Evolutionary conservation across 2,329 filamentous ascomycete genomes (phyloP).

Genomic region (Zarea fungicola): DNA sequence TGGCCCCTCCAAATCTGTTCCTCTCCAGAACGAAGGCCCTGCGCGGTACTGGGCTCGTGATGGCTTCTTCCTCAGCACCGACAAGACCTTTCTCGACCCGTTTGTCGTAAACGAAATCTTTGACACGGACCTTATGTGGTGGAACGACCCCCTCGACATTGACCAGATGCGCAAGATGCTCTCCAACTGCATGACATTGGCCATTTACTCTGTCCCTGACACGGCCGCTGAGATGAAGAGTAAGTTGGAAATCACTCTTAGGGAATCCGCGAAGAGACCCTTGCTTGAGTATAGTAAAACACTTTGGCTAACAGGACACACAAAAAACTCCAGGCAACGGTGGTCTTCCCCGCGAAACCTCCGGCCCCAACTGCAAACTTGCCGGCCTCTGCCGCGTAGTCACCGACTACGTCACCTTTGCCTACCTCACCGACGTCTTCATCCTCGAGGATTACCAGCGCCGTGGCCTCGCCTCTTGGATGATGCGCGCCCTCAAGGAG

Average conservation of each 20-base stretch:
- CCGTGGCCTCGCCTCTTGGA: constrained; percentile 58
- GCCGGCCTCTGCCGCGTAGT: constrained; percentile 49
- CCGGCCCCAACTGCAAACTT: constrained; percentile 29
- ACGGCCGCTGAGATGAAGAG: constrained; percentile 35
- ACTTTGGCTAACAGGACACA: not conserved
- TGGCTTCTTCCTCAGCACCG: constrained; percentile 57
- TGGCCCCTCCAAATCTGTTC: constrained; percentile 8
- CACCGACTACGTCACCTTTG: constrained; percentile 65
- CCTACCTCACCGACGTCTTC: constrained; percentile 65
- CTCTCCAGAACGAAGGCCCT: constrained; percentile 25
- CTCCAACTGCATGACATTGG: constrained; percentile 54
- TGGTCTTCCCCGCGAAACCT: constrained; percentile 24
- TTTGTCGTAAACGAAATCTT: constrained; percentile 51
- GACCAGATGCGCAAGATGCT: constrained; percentile 46
- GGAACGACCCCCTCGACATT: constrained; percentile 49
- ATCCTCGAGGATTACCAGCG: constrained; percentile 55
- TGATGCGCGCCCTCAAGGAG: constrained; percentile 57
- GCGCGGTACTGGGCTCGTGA: constrained; percentile 45
- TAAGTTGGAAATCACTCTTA: too few relatives aligned
- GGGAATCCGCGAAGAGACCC: too few relatives aligned
- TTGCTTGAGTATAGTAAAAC: too few relatives aligned
- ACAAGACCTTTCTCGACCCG: constrained; percentile 50
- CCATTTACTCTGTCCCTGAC: constrained; percentile 45
- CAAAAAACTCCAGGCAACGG: constrained; percentile 24
- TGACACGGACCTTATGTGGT: constrained; percentile 53